Conservation (phyloP, 2,329 filamentous ascomycete genomes). For the Trichophyton mentagrophytes region DNA sequence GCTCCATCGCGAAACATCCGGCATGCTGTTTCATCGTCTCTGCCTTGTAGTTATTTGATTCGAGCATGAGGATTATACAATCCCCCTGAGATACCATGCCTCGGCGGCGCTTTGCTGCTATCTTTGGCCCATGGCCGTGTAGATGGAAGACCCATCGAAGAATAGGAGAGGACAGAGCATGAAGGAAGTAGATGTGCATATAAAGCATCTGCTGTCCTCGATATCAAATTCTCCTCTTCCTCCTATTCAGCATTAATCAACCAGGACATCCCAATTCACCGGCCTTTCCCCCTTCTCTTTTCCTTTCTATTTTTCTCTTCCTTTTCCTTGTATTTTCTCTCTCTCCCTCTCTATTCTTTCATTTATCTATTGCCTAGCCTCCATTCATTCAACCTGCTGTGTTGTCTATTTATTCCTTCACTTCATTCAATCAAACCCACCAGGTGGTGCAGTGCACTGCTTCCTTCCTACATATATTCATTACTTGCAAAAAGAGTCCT, state of each 20-base stretch:
- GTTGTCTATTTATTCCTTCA: neutral
- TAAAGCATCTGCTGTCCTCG: conserved; percentile 1
- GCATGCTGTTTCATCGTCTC: neutral
- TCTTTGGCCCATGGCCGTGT: neutral
- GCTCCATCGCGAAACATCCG: neutral
- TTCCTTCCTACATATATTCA: neutral
- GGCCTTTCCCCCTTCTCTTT: neutral
- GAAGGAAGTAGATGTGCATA: neutral
- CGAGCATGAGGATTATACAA: neutral
- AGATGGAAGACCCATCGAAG: neutral
- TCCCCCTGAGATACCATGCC: neutral
- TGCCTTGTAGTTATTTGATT: neutral
- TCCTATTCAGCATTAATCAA: conserved; percentile 3
- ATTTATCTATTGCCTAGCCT: neutral
- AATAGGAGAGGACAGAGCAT: neutral
- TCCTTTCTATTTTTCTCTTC: conserved; percentile 8
- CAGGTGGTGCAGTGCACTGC: neutral
- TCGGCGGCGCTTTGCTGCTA: neutral
- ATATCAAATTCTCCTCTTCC: neutral
- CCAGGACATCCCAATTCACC: neutral
- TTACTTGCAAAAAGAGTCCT: neutral
- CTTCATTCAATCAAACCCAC: neutral
- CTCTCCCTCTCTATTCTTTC: neutral
- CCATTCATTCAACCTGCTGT: neutral
- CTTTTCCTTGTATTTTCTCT: neutral